Conservation (phyloP, 306 rosid species). For the Echinosophora koreensis region DNA sequence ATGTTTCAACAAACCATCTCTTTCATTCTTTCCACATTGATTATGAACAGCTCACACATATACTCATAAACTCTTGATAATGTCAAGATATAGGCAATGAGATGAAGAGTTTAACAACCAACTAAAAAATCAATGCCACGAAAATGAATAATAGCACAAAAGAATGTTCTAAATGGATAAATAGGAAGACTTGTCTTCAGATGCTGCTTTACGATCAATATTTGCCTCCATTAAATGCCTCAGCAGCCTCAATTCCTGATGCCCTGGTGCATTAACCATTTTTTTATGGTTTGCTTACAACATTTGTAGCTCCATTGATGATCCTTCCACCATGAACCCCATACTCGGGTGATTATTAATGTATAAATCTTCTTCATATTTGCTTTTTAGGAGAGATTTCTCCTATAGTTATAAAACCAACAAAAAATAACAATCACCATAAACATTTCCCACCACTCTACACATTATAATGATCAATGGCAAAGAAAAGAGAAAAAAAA, state of each 20-base stretch:
- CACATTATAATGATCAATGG: not conserved
- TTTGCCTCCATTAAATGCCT: slow-evolving; percentile 71
- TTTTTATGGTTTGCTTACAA: slow-evolving; percentile 59
- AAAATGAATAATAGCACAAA: not conserved
- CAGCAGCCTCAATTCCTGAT: slow-evolving; percentile 69
- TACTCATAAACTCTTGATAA: no score
- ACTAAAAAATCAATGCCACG: no score
- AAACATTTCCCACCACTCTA: slow-evolving; percentile 1
- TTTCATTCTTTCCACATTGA: no score
- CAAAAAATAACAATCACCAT: not conserved
- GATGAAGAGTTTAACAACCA: no score
- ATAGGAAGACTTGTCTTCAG: slow-evolving; percentile 49
- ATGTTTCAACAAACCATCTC: no score
- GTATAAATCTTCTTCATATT: slow-evolving; percentile 64
- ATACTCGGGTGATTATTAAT: slow-evolving; percentile 67
- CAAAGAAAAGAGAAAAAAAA: not conserved
- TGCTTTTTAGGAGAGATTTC: slow-evolving; percentile 58
- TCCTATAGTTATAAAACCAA: slow-evolving; percentile 52
- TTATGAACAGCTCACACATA: no score
- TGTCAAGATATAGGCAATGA: no score
- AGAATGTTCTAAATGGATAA: slow-evolving; percentile 18
- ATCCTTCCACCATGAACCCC: slow-evolving; percentile 87
- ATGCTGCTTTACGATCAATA: slow-evolving; percentile 65
- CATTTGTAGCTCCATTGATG: slow-evolving; percentile 78
- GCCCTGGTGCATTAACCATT: slow-evolving; percentile 72